phyloP scores from a whole-genome alignment of 1,284 basidiomycete genomes.

The Phellinidium pouzarii region DNA sequence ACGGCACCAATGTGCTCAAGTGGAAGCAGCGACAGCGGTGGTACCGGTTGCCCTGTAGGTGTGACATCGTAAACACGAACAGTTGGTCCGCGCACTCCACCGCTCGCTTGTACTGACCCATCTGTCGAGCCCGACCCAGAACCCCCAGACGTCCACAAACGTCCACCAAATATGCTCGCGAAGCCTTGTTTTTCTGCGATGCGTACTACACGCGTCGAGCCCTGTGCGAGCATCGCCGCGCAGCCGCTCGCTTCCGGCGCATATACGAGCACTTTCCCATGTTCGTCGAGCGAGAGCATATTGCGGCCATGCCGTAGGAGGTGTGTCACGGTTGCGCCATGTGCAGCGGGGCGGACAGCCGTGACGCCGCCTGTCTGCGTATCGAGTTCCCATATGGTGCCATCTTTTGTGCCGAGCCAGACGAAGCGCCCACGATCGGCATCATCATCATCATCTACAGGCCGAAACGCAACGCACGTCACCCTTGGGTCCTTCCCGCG shows the following conservation, averaged over 20 bases:
- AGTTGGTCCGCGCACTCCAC: constrained; percentile 50
- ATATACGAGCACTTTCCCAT: constrained; percentile 76
- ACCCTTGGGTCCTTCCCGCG: constrained; percentile 62
- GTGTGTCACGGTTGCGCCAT: constrained; percentile 59
- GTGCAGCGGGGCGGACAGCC: constrained; percentile 52
- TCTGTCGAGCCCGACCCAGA: constrained; percentile 13
- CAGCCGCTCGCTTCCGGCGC: constrained; percentile 33
- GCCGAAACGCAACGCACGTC: constrained; percentile 71
- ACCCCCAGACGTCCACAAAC: constrained; percentile 72
- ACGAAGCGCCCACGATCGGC: constrained; percentile 43
- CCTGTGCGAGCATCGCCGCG: constrained; percentile 34
- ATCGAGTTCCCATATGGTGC: constrained; percentile 79
- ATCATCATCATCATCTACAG: constrained; percentile 31
- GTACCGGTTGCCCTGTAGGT: constrained; percentile 34
- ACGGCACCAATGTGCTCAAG: constrained; percentile 71
- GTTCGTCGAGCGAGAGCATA: constrained; percentile 80
- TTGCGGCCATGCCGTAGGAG: constrained; percentile 63
- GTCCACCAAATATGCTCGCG: constrained; percentile 61
- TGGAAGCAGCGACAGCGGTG: constrained; percentile 45
- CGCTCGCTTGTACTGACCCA: constrained; percentile 29
- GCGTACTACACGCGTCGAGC: constrained; percentile 57
- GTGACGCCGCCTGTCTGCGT: constrained; percentile 50
- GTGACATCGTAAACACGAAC: constrained; percentile 77
- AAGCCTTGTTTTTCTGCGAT: constrained; percentile 80
- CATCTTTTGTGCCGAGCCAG: constrained; percentile 88